These are phyloP conservation scores for Schizonepeta tenuifolia DNA, from an alignment of 257 asterid genomes.

Conservation along the genomic window DNA sequence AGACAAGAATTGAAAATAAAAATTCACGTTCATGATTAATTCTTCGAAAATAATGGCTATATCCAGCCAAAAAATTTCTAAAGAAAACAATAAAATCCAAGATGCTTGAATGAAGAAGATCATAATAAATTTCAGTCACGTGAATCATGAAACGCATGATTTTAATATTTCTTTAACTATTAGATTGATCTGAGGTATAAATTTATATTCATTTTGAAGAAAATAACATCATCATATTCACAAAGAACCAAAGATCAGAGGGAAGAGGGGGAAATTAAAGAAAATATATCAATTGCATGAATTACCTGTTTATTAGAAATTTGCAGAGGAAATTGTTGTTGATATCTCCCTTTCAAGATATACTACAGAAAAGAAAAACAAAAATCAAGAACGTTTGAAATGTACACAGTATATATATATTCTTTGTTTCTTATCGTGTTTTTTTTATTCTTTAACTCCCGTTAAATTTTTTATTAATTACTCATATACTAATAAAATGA, in stretches of 20 bases:
- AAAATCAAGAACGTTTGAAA: background rate
- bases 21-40: background rate
- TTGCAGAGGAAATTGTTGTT: conserved; percentile 24
- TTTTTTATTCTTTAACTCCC: background rate
- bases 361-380: conserved; percentile 6
- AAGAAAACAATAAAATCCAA: background rate
- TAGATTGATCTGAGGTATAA: background rate
- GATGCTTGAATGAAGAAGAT: background rate
- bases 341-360: conserved; percentile 19
- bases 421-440: too few species aligned
- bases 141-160: too few species aligned
- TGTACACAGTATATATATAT: too few species aligned
- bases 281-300: background rate
- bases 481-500: background rate
- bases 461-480: background rate
- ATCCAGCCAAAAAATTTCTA: background rate
- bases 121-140: too few species aligned
- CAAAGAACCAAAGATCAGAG: background rate
- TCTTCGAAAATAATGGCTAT: background rate
- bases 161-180: too few species aligned
- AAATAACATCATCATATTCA: background rate
- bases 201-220: background rate
- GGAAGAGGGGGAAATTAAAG: too few species aligned
- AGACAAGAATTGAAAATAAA: too few species aligned
- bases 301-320: conserved; percentile 35